Evolutionary conservation across 495 filamentous ascomycete species (phyloP).

Genomic region (Penicillium antarcticum): DNA sequence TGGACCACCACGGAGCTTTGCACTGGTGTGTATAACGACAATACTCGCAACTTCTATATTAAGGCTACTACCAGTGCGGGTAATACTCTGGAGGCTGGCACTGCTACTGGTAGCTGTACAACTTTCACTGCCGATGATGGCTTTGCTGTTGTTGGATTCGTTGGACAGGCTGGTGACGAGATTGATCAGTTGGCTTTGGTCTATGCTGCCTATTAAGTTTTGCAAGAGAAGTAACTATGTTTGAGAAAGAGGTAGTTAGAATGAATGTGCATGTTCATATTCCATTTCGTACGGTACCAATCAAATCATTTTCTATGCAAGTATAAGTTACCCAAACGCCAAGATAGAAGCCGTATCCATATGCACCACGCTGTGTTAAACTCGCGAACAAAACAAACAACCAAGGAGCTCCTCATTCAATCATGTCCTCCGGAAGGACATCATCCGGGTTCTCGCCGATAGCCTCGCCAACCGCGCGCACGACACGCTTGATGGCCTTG

Average conservation of each 20-base stretch:
- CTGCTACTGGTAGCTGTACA: constrained; percentile 45
- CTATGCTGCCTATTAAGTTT: constrained; percentile 23
- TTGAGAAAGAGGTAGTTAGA: neutral
- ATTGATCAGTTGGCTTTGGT: constrained; percentile 58
- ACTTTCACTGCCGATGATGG: constrained; percentile 48
- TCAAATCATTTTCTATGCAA: constrained; percentile 1
- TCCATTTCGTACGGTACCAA: constrained; percentile 1
- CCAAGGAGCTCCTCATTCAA: constrained; percentile 17
- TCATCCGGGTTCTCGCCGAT: constrained; percentile 54
- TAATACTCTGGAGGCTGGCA: constrained; percentile 45
- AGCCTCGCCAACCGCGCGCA: constrained; percentile 61
- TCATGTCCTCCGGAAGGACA: constrained; percentile 36
- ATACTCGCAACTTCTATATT: constrained; percentile 57
- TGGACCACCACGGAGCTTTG: constrained; percentile 52
- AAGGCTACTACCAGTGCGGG: constrained; percentile 51
- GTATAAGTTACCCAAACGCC: constrained; percentile 13
- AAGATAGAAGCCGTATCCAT: constrained; percentile 2
- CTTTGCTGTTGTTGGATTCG: constrained; percentile 55
- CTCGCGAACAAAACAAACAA: neutral
- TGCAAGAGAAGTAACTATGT: neutral
- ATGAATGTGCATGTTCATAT: constrained; percentile 1
- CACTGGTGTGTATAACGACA: constrained; percentile 42
- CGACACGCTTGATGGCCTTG: constrained; percentile 70
- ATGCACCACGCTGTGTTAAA: constrained; percentile 20
- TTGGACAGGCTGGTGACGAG: constrained; percentile 56